These are phyloP conservation scores for Erysimum pusillum DNA, from an alignment of 441 rosid species.

Conservation along the genomic window DNA sequence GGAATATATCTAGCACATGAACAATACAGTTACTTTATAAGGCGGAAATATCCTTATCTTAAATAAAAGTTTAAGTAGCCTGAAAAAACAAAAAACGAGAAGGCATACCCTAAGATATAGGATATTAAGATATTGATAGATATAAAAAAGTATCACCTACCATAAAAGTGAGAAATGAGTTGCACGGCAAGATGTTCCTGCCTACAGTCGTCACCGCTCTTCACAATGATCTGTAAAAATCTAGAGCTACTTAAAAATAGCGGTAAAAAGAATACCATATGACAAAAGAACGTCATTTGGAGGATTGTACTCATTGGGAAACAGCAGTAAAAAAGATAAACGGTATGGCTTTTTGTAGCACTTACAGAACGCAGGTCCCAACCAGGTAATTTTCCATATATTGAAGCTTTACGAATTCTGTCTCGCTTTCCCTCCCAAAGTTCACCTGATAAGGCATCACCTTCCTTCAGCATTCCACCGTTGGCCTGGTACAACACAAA, in stretches of 20 bases:
- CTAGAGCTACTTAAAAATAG: conserved; percentile 10
- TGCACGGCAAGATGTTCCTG: conserved; percentile 99
- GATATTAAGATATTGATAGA: conserved; percentile 12
- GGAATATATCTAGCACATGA: conserved; percentile 83
- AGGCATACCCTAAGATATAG: conserved; percentile 15
- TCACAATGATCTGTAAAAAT: conserved; percentile 68
- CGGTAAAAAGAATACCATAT: conserved; percentile 12
- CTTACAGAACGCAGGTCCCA: conserved; percentile 99
- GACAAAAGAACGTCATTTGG: conserved; percentile 9
- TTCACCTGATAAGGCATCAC: conserved; percentile 95
- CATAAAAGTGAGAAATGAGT: conserved; percentile 92
- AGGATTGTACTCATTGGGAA: conserved; percentile 19
- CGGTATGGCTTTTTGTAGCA: conserved; percentile 45
- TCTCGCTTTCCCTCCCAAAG: conserved; percentile 92
- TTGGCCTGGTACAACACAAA: conserved; percentile 59
- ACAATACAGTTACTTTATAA: conserved; percentile 35
- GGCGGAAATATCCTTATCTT: not conserved
- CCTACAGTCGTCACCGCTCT: conserved; percentile 97
- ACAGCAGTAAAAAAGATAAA: conserved; percentile 13
- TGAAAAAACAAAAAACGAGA: not conserved
- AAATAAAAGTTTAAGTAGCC: conserved; percentile 1
- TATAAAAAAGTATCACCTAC: conserved; percentile 52
- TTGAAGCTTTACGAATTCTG: conserved; percentile 87
- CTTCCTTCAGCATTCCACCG: conserved; percentile 85
- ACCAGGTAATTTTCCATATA: conserved; percentile 83